A percentile compares a stretch with the other conserved stretches of the same genome.
These are phyloP conservation scores for Aquilaria agallochum DNA, from an alignment of 441 rosid species.

Conservation along the genomic window DNA sequence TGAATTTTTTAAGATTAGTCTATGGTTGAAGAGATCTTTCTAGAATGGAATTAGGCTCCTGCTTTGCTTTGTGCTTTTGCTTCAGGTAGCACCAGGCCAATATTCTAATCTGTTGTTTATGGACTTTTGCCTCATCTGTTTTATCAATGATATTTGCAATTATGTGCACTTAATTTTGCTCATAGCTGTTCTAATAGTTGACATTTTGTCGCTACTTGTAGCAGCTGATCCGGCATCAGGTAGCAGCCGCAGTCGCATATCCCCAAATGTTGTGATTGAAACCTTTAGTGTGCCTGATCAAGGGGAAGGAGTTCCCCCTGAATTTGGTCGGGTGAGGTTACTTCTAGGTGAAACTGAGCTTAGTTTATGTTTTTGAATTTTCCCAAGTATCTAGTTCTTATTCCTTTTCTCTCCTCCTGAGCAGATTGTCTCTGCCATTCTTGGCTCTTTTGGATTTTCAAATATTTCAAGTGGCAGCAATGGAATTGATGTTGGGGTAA, in stretches of 20 bases:
- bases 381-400: not conserved
- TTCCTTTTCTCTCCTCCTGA: constrained; percentile 13
- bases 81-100: no score
- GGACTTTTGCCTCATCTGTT: not conserved
- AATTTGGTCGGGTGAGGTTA: constrained; percentile 58
- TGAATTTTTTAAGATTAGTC: no score
- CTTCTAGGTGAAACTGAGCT: constrained; percentile 14
- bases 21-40: no score
- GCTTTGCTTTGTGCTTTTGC: no score
- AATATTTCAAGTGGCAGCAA: constrained; percentile 42
- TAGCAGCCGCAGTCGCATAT: constrained; percentile 27
- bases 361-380: constrained; percentile 8
- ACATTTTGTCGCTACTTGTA: constrained; percentile 17
- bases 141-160: no score
- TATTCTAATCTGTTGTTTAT: not conserved
- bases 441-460: constrained; percentile 64
- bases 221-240: constrained; percentile 37
- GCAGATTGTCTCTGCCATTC: constrained; percentile 76
- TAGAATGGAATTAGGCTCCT: no score
- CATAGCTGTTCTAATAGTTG: not conserved
- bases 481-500: constrained; percentile 47
- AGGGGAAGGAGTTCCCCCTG: constrained; percentile 73
- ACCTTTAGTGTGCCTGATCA: constrained; percentile 64
- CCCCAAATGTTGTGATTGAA: constrained; percentile 66
- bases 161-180: no score